Conservation (phyloP, 164 flowering plant species). For the Litsea cubeba region DNA sequence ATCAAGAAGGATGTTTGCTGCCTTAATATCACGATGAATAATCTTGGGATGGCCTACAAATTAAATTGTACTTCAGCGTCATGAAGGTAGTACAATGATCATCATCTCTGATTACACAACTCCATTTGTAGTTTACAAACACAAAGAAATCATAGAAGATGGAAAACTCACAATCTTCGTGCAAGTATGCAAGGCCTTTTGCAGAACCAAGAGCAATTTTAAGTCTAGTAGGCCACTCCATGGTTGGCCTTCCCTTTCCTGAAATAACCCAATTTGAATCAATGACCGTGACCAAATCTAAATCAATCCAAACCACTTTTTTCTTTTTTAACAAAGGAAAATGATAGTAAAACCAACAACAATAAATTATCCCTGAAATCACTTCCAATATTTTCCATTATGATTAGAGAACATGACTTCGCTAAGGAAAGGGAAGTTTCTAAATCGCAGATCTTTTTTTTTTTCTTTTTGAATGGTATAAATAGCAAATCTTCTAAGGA, state of each 20-base stretch:
- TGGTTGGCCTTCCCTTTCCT: slow-evolving; percentile 80
- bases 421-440: too few relatives aligned
- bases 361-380: too few relatives aligned
- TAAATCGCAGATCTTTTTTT: too few relatives aligned
- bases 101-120: background rate
- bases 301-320: too few relatives aligned
- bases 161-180: slow-evolving; percentile 80
- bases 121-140: background rate
- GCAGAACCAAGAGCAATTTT: slow-evolving; percentile 91
- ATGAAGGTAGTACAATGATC: background rate
- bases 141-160: background rate
- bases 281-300: background rate
- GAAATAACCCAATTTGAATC: slow-evolving; percentile 9
- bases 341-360: too few relatives aligned
- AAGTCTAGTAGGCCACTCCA: slow-evolving; percentile 83
- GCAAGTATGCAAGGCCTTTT: slow-evolving; percentile 92
- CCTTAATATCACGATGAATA: slow-evolving; percentile 95
- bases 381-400: too few relatives aligned
- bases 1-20: slow-evolving; percentile 88
- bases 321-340: too few relatives aligned
- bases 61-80: slow-evolving; percentile 1
- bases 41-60: slow-evolving; percentile 92
- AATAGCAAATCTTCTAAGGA: too few relatives aligned
- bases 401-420: too few relatives aligned
- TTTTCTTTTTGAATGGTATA: too few relatives aligned